Evolutionary conservation across 169 alveolate species (phyloP).

Genomic region (Plasmodium inui): DNA sequence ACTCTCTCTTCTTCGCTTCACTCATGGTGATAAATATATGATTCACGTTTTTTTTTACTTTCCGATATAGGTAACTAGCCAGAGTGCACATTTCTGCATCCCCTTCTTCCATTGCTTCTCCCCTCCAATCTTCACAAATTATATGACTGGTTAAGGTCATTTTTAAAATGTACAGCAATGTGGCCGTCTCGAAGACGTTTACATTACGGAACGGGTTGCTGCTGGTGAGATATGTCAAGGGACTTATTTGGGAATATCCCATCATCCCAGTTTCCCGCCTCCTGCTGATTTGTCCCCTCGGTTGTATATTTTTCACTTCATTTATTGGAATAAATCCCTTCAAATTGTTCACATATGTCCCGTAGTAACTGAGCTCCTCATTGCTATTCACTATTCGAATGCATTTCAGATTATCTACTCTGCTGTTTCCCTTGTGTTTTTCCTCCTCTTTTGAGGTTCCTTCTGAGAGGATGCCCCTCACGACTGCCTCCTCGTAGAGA

Average conservation of each 20-base stretch:
- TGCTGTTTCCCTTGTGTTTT: background rate
- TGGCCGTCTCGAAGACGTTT: background rate
- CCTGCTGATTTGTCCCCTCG: background rate
- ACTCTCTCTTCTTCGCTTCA: background rate
- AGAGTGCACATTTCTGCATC: background rate
- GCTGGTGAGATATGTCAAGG: background rate
- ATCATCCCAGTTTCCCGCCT: background rate
- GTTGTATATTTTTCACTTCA: background rate
- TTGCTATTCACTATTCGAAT: slow-evolving; percentile 7
- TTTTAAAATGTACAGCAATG: slow-evolving; percentile 13
- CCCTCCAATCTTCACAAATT: slow-evolving; percentile 4
- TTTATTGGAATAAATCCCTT: slow-evolving; percentile 1
- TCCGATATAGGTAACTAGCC: slow-evolving; percentile 6
- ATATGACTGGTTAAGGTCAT: background rate
- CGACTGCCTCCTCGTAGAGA: slow-evolving; percentile 36
- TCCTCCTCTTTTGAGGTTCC: background rate
- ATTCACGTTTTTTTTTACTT: slow-evolving; percentile 8
- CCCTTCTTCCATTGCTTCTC: background rate
- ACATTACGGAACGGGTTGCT: background rate
- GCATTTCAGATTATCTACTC: background rate
- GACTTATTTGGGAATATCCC: background rate
- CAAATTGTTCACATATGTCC: background rate
- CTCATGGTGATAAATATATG: slow-evolving; percentile 26
- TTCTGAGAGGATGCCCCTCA: background rate
- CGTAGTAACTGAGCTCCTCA: slow-evolving; percentile 10